Evolutionary conservation across 75 land plant genomes (phyloP), one percentile per base, ranked within the genome.

Genomic region (Sequoia sempervirens): DNA sequence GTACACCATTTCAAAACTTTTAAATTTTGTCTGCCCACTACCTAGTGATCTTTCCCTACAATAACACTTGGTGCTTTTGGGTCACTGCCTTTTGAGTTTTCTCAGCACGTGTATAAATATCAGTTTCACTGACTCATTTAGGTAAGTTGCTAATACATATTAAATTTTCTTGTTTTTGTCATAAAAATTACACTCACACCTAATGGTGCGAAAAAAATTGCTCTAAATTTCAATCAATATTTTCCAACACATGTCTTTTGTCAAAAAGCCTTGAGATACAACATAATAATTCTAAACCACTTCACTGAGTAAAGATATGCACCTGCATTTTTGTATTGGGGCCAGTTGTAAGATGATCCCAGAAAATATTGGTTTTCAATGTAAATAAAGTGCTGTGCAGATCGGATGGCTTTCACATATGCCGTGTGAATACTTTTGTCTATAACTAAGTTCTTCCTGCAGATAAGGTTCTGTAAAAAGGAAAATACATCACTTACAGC

Each of bases 321-420:
- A 90, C 95, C 95, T 92, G 94, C 96, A 87, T 90, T 86, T 83
- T 89, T 91, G 84, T 93, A 93, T 54, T 88, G 85, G 84, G 90
- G 90, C 96, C 95, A 94, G 36, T 50, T 86, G 78, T 91, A 94
- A n/a, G 96, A 91, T 47, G 96, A 93, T 26, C 95, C 96, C 80
- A 94, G 74, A 85, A 94, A 94, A 83, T 94, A 94, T 75, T 94
- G 96, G 53, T 94, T 94, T 86, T 94, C 96, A 83, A 94, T 93
- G 64, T 94, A 94, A 17, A 94, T 90, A 82, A 94, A 94, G 70
- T 93, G 95, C 66, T 94, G 90, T 14, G 96, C 96, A 61, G 95
- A 91, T 83, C 96, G 89, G 52, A 94, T 94, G 41, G 91, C 94
- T 81, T 93, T 87, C 56, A 94, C 87, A 82, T 94, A 94, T 64